These are phyloP conservation scores for Pichia paraexigua DNA, from an alignment of 805 yeast species.

Conservation along the genomic window DNA sequence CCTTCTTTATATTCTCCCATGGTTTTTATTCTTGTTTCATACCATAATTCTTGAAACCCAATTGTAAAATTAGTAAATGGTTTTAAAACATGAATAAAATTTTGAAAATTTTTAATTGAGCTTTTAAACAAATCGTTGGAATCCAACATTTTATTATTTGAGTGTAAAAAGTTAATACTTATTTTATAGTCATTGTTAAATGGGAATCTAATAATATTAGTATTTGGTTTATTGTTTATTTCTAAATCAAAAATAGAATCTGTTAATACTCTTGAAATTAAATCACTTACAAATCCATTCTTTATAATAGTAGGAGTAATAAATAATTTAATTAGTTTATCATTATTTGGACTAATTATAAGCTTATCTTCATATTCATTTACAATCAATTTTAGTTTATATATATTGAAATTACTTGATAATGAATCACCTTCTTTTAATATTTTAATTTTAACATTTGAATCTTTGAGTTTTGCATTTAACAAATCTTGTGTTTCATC, in stretches of 20 bases:
- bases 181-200: conserved; percentile 64
- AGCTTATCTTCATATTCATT: conserved; percentile 21
- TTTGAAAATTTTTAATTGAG: conserved; percentile 32
- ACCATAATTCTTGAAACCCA: conserved; percentile 73
- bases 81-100: conserved; percentile 43
- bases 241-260: conserved; percentile 30
- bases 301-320: conserved; percentile 23
- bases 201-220: conserved; percentile 34
- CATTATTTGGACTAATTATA: conserved; percentile 32
- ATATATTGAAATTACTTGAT: neutral
- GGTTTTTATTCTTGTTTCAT: conserved; percentile 33
- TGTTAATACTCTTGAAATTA: conserved; percentile 30
- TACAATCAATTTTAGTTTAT: conserved; percentile 20
- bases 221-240: conserved; percentile 16
- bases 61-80: conserved; percentile 63
- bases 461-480: conserved; percentile 20
- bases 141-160: conserved; percentile 53
- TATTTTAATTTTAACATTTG: conserved; percentile 29
- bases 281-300: conserved; percentile 28
- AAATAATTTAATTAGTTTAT: conserved; percentile 27
- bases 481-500: conserved; percentile 30
- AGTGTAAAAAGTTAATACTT: conserved; percentile 67
- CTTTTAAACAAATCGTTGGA: conserved; percentile 41
- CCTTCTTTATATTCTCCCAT: conserved; percentile 21
- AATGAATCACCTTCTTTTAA: neutral